Conservation (phyloP, 441 rosid species). For the Raphanus hybrid region DNA sequence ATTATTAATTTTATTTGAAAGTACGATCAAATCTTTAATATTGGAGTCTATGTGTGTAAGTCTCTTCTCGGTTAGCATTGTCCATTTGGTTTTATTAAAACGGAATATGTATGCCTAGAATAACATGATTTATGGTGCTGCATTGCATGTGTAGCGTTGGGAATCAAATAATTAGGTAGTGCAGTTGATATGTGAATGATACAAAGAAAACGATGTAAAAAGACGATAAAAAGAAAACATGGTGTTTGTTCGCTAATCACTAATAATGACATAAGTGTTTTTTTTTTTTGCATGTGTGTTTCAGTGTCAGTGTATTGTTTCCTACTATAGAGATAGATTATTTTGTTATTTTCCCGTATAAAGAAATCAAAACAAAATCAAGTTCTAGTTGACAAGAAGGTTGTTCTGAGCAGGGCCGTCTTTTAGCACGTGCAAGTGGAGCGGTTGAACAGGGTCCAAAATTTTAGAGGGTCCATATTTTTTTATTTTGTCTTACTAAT, state of each 20-base stretch:
- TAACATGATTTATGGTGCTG: conserved; percentile 6
- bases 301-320: background rate
- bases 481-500: too few species aligned
- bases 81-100: background rate
- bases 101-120: background rate
- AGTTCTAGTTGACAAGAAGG: background rate
- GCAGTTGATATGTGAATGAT: background rate
- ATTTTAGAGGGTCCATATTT: too few species aligned
- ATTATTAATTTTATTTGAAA: background rate
- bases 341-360: background rate
- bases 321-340: background rate
- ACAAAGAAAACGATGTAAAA: background rate
- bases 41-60: conserved; percentile 11
- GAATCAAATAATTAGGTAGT: conserved; percentile 5
- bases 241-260: too few species aligned
- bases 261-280: background rate
- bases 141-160: background rate
- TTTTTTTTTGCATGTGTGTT: background rate
- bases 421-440: too few species aligned
- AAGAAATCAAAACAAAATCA: background rate
- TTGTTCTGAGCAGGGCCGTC: background rate
- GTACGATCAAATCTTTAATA: background rate
- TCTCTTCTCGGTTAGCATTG: background rate
- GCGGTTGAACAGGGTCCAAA: too few species aligned
- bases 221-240: too few species aligned